Base-by-base conservation (phyloP, 768 basidiomycete genomes). In the Fibroporia radiculosa region DNA sequence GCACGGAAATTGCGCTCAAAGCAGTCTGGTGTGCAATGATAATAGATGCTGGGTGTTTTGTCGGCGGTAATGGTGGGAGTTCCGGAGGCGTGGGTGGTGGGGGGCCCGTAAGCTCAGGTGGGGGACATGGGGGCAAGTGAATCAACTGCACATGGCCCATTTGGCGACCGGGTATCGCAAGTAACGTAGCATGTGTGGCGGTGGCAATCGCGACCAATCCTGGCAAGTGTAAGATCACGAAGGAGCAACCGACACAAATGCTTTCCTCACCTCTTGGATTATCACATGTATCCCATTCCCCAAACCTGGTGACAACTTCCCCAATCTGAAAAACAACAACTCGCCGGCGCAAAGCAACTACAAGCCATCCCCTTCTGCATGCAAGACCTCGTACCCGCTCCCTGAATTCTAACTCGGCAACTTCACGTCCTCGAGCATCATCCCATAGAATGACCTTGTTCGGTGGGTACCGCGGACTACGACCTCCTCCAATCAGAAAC, bases 361-460 rank as follows among this genome's bases (percentile, higher is more conserved):
- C 84, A 29, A 92, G 76, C 87, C 86, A 89, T 13, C 84, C 86
- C 25, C 89, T 73, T 48, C 89, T 70, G 58, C 86, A 89, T 3
- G 82, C 81, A 38, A 92, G 62, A 0, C 88, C 88, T 46, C 85
- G 72, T 1, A 91, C 89, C 47, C 74, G 71, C 64, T 92, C 91
- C 56, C 85, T 73, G 58, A 95, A 93, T 65, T 93, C 90, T 48
- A 93, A 73, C 61, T 93, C 89, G 28, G 86, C 88, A 39, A 90
- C 84, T 59, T 92, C 86, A 48, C 69, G 67, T n/a, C 77, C 78
- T 3, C 75, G 65, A 3, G 73, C 74, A 64, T 90, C 90, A 62
- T 93, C 85, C 89, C 89, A 93, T 42, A 95, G 62, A 51, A 93
- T 72, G 43, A 93, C 86, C 67, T 95, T 93, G 66, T 93, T 93